Evolutionary conservation across 2,329 filamentous ascomycete species (phyloP).

Genomic region (Verticillium klebahnii): DNA sequence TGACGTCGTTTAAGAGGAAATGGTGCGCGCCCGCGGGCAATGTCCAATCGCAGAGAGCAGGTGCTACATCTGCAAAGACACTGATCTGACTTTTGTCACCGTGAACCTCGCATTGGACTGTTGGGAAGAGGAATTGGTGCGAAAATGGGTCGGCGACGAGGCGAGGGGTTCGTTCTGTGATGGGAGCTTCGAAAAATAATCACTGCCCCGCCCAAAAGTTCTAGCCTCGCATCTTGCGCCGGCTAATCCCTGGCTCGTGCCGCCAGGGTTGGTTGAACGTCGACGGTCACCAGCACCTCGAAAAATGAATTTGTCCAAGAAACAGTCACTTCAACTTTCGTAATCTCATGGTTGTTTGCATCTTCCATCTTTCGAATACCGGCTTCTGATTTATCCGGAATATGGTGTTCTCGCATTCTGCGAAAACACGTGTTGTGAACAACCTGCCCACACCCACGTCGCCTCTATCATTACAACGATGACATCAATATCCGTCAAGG

Average conservation of each 20-base stretch:
- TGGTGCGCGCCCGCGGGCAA: neutral
- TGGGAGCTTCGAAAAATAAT: conserved; percentile 2
- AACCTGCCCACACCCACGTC: neutral
- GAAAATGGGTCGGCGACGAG: conserved; percentile 15
- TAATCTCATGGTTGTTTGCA: too few species aligned
- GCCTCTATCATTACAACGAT: neutral
- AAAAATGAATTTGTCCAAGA: too few species aligned
- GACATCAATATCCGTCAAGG: neutral
- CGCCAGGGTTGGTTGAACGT: neutral
- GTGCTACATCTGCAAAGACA: conserved; percentile 1
- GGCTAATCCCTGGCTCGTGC: neutral
- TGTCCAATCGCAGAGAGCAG: neutral
- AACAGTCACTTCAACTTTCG: too few species aligned
- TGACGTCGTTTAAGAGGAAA: neutral
- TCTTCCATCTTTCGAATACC: too few species aligned
- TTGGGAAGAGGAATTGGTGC: neutral
- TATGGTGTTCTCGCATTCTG: neutral
- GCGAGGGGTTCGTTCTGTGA: conserved; percentile 7
- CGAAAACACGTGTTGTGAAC: neutral
- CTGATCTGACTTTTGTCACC: neutral
- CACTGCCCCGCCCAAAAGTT: conserved; percentile 5
- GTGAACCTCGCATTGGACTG: neutral
- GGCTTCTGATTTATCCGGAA: too few species aligned
- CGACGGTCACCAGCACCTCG: too few species aligned
- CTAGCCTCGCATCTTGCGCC: neutral